phyloP scores from a whole-genome alignment of 106 monocot genomes.

The Dendrobium officinale region DNA sequence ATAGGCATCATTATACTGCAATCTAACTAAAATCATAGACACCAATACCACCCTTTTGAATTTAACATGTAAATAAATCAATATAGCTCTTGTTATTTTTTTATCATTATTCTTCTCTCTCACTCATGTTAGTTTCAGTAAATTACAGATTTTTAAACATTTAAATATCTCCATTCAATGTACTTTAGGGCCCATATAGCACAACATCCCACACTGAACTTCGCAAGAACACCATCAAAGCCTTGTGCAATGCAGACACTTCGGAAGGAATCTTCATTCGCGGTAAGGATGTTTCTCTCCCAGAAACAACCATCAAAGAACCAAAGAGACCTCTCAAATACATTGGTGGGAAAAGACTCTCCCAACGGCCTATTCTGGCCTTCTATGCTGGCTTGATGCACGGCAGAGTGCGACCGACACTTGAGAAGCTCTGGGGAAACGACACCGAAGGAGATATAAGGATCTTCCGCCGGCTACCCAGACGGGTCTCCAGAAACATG shows the following conservation, averaged over 20 bases:
- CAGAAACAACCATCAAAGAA: slow-evolving; percentile 65
- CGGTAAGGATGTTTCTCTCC: slow-evolving; percentile 78
- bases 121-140: too few relatives aligned
- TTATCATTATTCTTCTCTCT: too few relatives aligned
- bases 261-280: slow-evolving; percentile 72
- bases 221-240: slow-evolving; percentile 65
- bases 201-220: slow-evolving; percentile 53
- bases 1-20: too few relatives aligned
- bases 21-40: too few relatives aligned
- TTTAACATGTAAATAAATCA: too few relatives aligned
- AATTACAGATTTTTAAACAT: neutral
- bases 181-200: slow-evolving; percentile 65
- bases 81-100: too few relatives aligned
- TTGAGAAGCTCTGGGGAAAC: slow-evolving; percentile 53
- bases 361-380: slow-evolving; percentile 61
- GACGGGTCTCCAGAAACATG: slow-evolving; percentile 54
- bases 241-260: slow-evolving; percentile 79
- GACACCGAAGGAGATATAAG: slow-evolving; percentile 53
- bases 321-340: slow-evolving; percentile 50
- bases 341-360: slow-evolving; percentile 41
- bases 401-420: slow-evolving; percentile 64
- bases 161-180: neutral
- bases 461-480: slow-evolving; percentile 73
- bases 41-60: too few relatives aligned
- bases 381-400: slow-evolving; percentile 91